phyloP scores from a whole-genome alignment of 2,329 filamentous ascomycete species.

The Aspergillus novoparasiticus region DNA sequence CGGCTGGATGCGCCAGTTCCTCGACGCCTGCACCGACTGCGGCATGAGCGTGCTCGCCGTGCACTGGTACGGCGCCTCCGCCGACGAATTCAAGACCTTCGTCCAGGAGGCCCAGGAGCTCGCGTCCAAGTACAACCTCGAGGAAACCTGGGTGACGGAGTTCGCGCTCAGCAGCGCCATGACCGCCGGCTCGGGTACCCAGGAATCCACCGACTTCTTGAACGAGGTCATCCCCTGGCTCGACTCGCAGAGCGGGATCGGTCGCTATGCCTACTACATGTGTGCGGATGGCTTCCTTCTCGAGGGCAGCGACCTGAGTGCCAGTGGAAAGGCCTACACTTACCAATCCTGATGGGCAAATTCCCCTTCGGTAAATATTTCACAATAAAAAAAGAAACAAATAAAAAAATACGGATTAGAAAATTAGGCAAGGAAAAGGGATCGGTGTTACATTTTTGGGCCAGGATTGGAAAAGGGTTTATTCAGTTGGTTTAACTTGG shows the following conservation, averaged over 20 bases:
- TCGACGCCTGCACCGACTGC: conserved; percentile 42
- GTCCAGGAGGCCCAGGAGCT: conserved; percentile 39
- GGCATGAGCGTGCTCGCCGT: conserved; percentile 45
- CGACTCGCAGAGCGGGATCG: conserved; percentile 39
- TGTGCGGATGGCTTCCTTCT: conserved; percentile 38
- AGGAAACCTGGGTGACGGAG: conserved; percentile 51
- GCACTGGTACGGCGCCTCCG: conserved; percentile 47
- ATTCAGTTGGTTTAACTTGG: background rate
- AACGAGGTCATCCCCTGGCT: conserved; percentile 42
- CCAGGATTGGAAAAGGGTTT: background rate
- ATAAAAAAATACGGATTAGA: background rate
- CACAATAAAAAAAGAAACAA: background rate
- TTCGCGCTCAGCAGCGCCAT: conserved; percentile 41
- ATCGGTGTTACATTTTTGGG: background rate
- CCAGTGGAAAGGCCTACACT: conserved; percentile 34
- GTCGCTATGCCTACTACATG: conserved; percentile 48
- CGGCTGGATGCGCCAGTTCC: conserved; percentile 44
- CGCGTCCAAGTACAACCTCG: conserved; percentile 35
- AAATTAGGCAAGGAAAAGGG: background rate
- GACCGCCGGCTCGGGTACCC: conserved; percentile 22
- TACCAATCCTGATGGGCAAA: background rate
- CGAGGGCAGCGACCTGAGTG: conserved; percentile 27
- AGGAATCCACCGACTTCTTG: conserved; percentile 38
- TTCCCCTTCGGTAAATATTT: background rate
- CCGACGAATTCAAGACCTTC: conserved; percentile 41